Base-by-base conservation (phyloP, 176 grass and related monocot species). In the Carex parvula region DNA sequence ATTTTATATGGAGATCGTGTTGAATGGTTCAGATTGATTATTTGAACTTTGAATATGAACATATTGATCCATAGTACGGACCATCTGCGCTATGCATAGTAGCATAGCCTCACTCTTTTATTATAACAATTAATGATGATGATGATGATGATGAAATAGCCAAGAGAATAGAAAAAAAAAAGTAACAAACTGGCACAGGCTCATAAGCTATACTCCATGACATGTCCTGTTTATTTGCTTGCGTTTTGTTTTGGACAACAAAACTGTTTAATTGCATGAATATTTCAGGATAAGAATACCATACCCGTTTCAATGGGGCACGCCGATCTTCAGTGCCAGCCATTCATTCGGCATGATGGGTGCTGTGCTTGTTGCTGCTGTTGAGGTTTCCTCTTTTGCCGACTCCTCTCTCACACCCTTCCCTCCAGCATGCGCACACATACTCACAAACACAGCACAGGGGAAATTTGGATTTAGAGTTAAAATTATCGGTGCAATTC, bases 281-380 rank as follows among this genome's bases (percentile, higher is more conserved):
- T n/a, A 73, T 90, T 80, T 62, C 53, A 99, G 97, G 97, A 94
- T 99, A 79, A 99, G 85, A 87, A 84, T 95, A 79, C 93, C 93
- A 22, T 96, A 92, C 68, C 97, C 97, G 14, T 96, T 99, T 84
- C 93, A 99, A 73, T 99, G 97, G 97, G 97, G 97, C 29, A 69
- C 84, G 1, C 96, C 97, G 52, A 99, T 99, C 70, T 99, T 99
- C 84, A 89, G 88, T 12, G 97, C 97, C 57, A 89, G 93, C 60
- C 93, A 99, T 79, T 93, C 91, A 84, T 99, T 99, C 86, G 97
- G 97, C 76, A 96, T 99, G 97, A 99, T 99, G 89, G 97, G 93
- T 79, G 97, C 97, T 87, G 97, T 99, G 79, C 91, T 99, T 90
- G 97, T 99, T 92, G 87, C 90, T 79, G 91, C 90, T 68, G 86